Evolutionary conservation across 257 asterid species (phyloP).

Genomic region (Lycium ferocissimum): DNA sequence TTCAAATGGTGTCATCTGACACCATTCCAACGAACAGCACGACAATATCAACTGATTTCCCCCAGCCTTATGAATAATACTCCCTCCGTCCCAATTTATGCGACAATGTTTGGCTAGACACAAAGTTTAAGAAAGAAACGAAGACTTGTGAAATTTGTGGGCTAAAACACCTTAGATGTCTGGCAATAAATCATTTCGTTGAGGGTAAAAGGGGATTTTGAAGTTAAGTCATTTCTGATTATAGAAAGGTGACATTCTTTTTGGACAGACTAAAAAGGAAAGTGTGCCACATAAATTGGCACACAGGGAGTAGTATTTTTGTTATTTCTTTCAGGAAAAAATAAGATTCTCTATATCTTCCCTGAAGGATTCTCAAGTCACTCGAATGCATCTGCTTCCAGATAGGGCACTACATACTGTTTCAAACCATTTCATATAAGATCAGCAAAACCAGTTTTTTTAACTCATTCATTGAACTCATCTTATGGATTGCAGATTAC

Average conservation of each 20-base stretch:
- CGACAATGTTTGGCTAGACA: too few relatives aligned
- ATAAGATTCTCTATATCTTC: background rate
- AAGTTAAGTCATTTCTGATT: too few relatives aligned
- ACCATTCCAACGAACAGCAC: background rate
- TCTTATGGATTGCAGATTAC: background rate
- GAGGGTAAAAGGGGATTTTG: too few relatives aligned
- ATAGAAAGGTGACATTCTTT: too few relatives aligned
- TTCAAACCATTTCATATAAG: background rate
- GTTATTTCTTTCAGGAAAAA: constrained; percentile 16
- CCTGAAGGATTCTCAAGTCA: background rate
- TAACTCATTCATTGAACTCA: background rate
- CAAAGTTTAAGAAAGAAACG: too few relatives aligned
- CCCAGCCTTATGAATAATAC: background rate
- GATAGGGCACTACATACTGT: background rate
- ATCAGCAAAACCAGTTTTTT: background rate
- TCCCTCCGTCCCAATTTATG: too few relatives aligned
- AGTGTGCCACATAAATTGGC: too few relatives aligned
- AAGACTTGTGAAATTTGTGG: too few relatives aligned
- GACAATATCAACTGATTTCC: background rate
- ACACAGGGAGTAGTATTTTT: background rate
- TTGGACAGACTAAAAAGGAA: too few relatives aligned
- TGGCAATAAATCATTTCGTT: too few relatives aligned
- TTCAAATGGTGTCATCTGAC: background rate
- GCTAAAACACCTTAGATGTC: too few relatives aligned
- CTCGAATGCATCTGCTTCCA: background rate